Conservation (phyloP, 2,329 filamentous ascomycete genomes). For the Aureobasidium sp. region DNA sequence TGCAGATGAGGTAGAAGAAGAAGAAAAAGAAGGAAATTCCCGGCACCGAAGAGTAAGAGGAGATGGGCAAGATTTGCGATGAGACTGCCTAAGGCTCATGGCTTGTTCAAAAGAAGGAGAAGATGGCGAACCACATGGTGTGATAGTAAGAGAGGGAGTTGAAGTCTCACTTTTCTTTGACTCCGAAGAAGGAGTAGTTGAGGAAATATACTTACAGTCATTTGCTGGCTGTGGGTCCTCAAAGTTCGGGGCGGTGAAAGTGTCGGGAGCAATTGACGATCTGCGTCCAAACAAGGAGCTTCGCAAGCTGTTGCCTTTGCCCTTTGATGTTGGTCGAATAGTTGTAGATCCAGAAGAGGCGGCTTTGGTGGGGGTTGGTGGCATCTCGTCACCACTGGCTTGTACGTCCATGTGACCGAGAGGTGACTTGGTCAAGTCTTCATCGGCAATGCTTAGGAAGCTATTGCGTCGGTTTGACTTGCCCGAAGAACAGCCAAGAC, state of each 20-base stretch:
- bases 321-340: constrained; percentile 35
- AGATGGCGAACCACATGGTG: constrained; percentile 24
- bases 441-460: constrained; percentile 71
- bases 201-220: constrained; percentile 30
- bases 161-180: constrained; percentile 20
- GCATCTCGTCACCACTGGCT: constrained; percentile 60
- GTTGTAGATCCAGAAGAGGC: constrained; percentile 29
- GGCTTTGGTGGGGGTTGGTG: constrained; percentile 90
- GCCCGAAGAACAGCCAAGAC: constrained; percentile 33
- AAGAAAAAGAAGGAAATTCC: background rate
- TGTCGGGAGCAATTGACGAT: constrained; percentile 38
- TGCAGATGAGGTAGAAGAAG: too few species aligned
- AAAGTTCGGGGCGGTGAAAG: constrained; percentile 33
- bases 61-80: constrained; percentile 28
- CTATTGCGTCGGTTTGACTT: constrained; percentile 53
- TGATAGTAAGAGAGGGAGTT: constrained; percentile 27
- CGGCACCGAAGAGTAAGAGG: constrained; percentile 31
- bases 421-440: constrained; percentile 57
- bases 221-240: constrained; percentile 18
- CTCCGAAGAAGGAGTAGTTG: constrained; percentile 16
- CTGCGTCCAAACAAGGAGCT: constrained; percentile 42
- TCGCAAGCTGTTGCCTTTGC: constrained; percentile 43
- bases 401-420: constrained; percentile 48
- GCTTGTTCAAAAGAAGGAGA: constrained; percentile 30
- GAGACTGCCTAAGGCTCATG: constrained; percentile 31